Conservation (phyloP, 768 basidiomycete species). For the Boletus patriciae region DNA sequence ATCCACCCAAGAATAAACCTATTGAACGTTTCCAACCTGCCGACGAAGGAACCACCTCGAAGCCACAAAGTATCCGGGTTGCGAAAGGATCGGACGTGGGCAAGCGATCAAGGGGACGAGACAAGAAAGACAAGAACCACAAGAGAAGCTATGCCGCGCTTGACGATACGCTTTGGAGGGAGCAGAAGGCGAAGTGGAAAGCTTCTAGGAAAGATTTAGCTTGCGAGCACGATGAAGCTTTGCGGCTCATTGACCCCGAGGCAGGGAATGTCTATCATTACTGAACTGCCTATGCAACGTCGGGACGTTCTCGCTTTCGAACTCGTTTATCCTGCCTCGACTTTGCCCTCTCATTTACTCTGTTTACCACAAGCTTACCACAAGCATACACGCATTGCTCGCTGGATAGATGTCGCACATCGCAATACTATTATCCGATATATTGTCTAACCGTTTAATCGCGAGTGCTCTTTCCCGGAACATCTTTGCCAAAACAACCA, state of each 20-base stretch:
- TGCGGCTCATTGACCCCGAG: slow-evolving; percentile 13
- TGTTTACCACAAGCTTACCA: not conserved
- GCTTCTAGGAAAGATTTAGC: slow-evolving; percentile 18
- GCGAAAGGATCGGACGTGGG: slow-evolving; percentile 57
- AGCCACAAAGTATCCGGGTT: slow-evolving; percentile 28
- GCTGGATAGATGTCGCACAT: not conserved
- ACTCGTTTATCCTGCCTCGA: not conserved
- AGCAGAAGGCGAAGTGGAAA: slow-evolving; percentile 37
- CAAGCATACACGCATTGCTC: not conserved
- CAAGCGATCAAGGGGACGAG: slow-evolving; percentile 41
- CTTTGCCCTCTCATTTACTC: not conserved
- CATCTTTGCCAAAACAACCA: not conserved
- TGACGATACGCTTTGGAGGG: slow-evolving; percentile 39
- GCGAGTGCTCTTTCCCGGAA: not conserved
- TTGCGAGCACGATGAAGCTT: not conserved
- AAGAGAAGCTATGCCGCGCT: slow-evolving; percentile 30
- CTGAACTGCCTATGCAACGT: slow-evolving; percentile 1
- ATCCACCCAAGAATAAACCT: slow-evolving; percentile 74
- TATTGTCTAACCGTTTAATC: not conserved
- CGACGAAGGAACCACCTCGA: slow-evolving; percentile 26
- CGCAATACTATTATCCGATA: not conserved
- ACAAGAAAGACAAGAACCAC: slow-evolving; percentile 22
- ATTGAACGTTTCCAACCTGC: slow-evolving; percentile 56
- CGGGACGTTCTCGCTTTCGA: not conserved
- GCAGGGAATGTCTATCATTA: slow-evolving; percentile 1